Conservation (phyloP, 768 basidiomycete genomes). For the Rhizopogon roseolus region DNA sequence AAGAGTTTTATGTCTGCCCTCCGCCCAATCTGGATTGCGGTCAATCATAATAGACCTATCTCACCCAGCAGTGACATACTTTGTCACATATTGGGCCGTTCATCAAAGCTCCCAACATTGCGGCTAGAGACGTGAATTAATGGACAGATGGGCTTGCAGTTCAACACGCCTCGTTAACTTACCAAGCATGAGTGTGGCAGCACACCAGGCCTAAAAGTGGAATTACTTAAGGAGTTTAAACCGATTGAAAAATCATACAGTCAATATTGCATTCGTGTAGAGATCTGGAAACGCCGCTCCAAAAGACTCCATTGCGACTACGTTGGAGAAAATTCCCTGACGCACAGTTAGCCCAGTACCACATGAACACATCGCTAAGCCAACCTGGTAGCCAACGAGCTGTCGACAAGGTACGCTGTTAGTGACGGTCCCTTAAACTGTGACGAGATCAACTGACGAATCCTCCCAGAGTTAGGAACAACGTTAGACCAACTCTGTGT, state of each 20-base stretch:
- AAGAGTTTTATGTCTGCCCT: constrained; percentile 22
- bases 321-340: background rate
- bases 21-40: constrained; percentile 18
- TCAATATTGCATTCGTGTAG: background rate
- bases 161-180: background rate
- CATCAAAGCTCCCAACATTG: constrained; percentile 24
- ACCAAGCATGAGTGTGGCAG: background rate
- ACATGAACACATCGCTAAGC: background rate
- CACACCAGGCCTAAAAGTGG: background rate
- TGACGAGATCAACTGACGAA: constrained; percentile 17
- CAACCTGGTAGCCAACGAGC: background rate
- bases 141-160: background rate
- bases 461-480: constrained; percentile 26
- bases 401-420: too few relatives aligned
- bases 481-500: constrained; percentile 24
- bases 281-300: background rate
- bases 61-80: background rate
- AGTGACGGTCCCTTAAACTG: background rate
- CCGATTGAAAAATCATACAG: background rate
- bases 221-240: background rate
- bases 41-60: background rate
- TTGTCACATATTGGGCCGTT: constrained; percentile 27
- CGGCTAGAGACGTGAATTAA: constrained; percentile 16
- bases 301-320: background rate
- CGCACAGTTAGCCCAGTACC: background rate